Conservation (phyloP, 2,329 filamentous ascomycete genomes). For the Delphinella strobiligena region DNA sequence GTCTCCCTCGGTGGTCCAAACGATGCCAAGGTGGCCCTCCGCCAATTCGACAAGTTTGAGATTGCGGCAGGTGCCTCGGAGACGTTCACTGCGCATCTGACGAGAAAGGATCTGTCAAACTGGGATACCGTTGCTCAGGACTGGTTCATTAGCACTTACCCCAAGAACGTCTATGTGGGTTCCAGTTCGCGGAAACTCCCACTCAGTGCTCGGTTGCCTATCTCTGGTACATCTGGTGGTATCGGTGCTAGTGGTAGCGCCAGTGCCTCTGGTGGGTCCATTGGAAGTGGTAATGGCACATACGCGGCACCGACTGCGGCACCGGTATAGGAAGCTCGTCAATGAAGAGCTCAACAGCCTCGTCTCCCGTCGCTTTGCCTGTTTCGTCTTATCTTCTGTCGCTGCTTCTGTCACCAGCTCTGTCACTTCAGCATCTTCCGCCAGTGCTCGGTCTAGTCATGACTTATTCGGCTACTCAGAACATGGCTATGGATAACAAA, state of each 20-base stretch:
- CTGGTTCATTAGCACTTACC: constrained; percentile 54
- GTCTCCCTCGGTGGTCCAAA: constrained; percentile 66
- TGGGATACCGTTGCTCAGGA: constrained; percentile 75
- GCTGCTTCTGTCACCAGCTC: too few species aligned
- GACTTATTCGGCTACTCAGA: too few species aligned
- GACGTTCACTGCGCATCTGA: constrained; percentile 57
- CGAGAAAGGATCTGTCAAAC: constrained; percentile 71
- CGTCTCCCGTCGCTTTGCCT: too few species aligned
- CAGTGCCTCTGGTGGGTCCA: background rate
- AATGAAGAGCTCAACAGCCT: too few species aligned
- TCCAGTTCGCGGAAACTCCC: constrained; percentile 45
- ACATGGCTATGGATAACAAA: too few species aligned
- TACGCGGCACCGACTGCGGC: too few species aligned
- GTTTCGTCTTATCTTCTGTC: too few species aligned
- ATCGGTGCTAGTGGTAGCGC: background rate
- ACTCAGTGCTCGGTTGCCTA: constrained; percentile 22
- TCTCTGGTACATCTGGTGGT: background rate
- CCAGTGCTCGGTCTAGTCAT: too few species aligned
- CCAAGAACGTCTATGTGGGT: constrained; percentile 50
- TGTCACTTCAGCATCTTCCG: too few species aligned
- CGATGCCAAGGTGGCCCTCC: constrained; percentile 55
- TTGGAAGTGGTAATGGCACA: background rate
- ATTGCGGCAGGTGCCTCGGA: constrained; percentile 57
- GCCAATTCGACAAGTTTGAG: constrained; percentile 68
- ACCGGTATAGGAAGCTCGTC: too few species aligned